Evolutionary conservation across 345 rosid species (phyloP), one percentile per base, ranked within the genome.

Genomic region (Sonneratia alba): DNA sequence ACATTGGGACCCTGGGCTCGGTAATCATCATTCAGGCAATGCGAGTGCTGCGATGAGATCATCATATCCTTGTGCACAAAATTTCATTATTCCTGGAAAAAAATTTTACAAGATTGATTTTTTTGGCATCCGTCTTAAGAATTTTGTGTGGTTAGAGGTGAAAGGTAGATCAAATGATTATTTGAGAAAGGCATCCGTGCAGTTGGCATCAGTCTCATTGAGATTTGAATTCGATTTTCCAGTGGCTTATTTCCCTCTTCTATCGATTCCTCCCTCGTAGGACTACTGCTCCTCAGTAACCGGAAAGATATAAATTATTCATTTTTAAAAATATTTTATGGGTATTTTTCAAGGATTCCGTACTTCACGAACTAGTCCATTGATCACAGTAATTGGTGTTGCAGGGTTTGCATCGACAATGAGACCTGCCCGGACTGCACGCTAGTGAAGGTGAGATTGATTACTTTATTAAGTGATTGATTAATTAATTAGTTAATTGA

Each of bases 361-460:
- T 61, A n/a, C 7, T 9, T 61, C 38, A 62, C 4, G 38, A 32
- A 27, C 0, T 21, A 42, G 18, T 22, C 24, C n/a, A 22, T 42
- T 42, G 37, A 7, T 24, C 55, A 34, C 42, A 37, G 37, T 27
- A 42, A 13, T 62, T 32, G 66, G 36, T 62, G 9, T 62, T 70
- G 62, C 83, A 95, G 97, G 80, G 96, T 95, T 80, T 89, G 94
- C 69, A 82, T 90, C 55, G 98, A 95, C 77, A 95, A 92, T 67
- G 92, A 95, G 19, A 19, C 92, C 62, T 87, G 69, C 83, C 83
- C 74, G 56, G 85, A 87, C 74, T 87, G 97, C 81, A 92, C 99
- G 62, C 91, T 95, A 66, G 88, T 92, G 49, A 95, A 92, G 97
- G 99, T 94, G 12, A 66, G 69, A 51, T 70, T 0, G 6, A 53